Evolutionary conservation across 2,329 filamentous ascomycete genomes (phyloP), one percentile per base, ranked within the genome.

Genomic region (Alternaria tenuissima): DNA sequence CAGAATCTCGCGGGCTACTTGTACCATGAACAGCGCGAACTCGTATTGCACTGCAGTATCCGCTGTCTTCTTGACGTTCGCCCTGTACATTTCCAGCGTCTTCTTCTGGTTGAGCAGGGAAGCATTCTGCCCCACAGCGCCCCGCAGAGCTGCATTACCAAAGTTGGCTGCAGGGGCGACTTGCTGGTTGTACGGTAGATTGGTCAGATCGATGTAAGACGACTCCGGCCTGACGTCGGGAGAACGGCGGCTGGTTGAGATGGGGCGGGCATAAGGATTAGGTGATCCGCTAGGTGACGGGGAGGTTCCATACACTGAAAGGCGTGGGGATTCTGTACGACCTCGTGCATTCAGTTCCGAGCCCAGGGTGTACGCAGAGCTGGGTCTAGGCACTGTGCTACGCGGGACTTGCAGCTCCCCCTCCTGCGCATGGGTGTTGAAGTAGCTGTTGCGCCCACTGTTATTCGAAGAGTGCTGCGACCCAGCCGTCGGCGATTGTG

Each of bases 1-100:
- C 62, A 74, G 71, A 46, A 91, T 87, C 75, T 96, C 92, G 76
- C 93, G 91, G 41, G 94, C 94, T 2, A 93, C 90, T 47, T 94
- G 92, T 68, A 98, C 90, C 82, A 99, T 88, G 78, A 96, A 97
- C 38, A 98, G 87, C 2, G 95, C 95, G 80, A 99, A 98, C 30
- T 96, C 95, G 78, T 98, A 98, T 78, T 97, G 93, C 34, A 96
- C 91, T 4, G 91, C 89, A 16, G 90, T 85, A 78, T 97, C 93
- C 64, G 91, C 95, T 3, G 95, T 96, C 83, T 99, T 99, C 82
- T 97, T 98, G 59, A 97, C 92, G 74, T 98, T 99, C 56, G 91
- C 90, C 44, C 94, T 88, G 78, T 99, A 99, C 94, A 98, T 97
- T 56, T 98, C 94, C 49, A 99, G 86, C 2, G 95, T 99, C 81